These are phyloP conservation scores for Starmerella tilneyi DNA, from an alignment of 805 yeast genomes.

Conservation along the genomic window DNA sequence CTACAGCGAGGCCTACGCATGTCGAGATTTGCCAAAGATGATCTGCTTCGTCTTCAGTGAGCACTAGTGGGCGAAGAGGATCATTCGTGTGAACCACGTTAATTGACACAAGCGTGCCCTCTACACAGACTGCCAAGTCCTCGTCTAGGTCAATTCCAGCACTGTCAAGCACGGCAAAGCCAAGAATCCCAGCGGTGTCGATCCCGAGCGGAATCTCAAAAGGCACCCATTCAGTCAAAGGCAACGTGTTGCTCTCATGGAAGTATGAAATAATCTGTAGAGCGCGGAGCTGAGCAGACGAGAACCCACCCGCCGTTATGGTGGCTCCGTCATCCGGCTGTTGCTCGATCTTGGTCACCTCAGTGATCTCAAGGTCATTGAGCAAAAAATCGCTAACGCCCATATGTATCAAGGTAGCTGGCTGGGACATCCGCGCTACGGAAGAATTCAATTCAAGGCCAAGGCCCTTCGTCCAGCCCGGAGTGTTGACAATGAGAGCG, in stretches of 20 bases:
- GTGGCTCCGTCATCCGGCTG: conserved; percentile 21
- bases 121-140: conserved; percentile 27
- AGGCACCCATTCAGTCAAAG: conserved; percentile 31
- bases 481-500: conserved; percentile 56
- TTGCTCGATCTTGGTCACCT: conserved; percentile 10
- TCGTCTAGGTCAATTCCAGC: conserved; percentile 24
- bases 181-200: conserved; percentile 20
- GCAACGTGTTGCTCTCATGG: conserved; percentile 25
- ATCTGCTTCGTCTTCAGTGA: conserved; percentile 6
- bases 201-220: conserved; percentile 24
- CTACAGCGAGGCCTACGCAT: conserved; percentile 46
- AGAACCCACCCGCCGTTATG: conserved; percentile 29
- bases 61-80: neutral
- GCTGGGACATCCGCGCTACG: conserved; percentile 36
- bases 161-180: conserved; percentile 21
- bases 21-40: conserved; percentile 18
- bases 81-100: neutral
- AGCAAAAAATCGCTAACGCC: conserved; percentile 33
- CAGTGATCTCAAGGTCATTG: conserved; percentile 8
- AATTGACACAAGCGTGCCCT: conserved; percentile 32
- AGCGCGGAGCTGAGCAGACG: conserved; percentile 24
- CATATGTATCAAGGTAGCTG: conserved; percentile 46
- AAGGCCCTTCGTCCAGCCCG: conserved; percentile 87
- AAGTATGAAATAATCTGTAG: conserved; percentile 28
- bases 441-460: conserved; percentile 57